Evolutionary conservation across 345 rosid species (phyloP), one percentile per base, ranked within the genome.

Genomic region (Pseudoturritis turrita): DNA sequence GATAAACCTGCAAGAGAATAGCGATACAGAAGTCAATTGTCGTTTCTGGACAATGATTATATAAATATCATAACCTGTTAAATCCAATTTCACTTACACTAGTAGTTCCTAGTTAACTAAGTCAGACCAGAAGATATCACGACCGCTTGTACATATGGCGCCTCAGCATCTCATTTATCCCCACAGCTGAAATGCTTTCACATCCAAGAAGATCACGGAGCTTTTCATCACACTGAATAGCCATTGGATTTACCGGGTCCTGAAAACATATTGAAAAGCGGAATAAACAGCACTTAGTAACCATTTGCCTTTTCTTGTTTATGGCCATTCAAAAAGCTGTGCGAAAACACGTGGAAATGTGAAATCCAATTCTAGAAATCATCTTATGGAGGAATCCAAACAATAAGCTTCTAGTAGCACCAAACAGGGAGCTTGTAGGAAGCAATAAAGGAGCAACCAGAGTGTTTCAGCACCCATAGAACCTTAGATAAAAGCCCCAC

Each of bases 161-260:
- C 41, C 87, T 87, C 6, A 83, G 83, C 77, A 90, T 76, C 84
- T 86, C 89, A 12, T 74, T 83, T 72, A 92, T 84, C 71, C 94
- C 94, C 80, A 86, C 80, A 15, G 89, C 90, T 77, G 94, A 89
- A 40, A 92, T 88, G 87, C 92, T 86, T 71, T 92, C 95, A 71
- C 90, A 92, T 66, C 94, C 92, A 49, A 92, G 90, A 72, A 92
- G 98, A 56, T 86, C 92, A 0, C 64, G 78, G 59, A 92, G 96
- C 82, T 88, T 88, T 67, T 63, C 87, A 70, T 92, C 94, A 67
- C 98, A 92, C 44, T 79, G 69, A 55, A 92, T 90, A 72, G 79
- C 95, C 96, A 88, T 86, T 18, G 96, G 80, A 77, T 88, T 92
- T 65, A 58, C 64, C 7, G 92, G 92, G 71, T 89, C 94, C 98